Percentiles rank a stretch among this genome's conserved stretches.
Conservation (phyloP, 1,284 basidiomycete species). For the Naganishia sp. region DNA sequence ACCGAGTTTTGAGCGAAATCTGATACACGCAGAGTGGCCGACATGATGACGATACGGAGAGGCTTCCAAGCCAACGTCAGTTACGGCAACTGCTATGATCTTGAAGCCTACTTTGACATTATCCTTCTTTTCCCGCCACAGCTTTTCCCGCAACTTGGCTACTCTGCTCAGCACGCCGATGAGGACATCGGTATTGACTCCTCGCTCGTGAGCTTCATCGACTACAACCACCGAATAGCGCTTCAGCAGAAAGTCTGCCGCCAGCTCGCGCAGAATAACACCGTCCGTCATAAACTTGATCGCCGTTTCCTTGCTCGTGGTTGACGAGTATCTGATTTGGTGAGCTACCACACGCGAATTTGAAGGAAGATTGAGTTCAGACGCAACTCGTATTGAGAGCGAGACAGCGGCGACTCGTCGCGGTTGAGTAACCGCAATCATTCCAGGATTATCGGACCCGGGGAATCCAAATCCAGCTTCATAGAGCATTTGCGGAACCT, state of each 20-base stretch:
- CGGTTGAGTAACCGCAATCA: conserved; percentile 97
- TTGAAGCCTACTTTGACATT: conserved; percentile 60
- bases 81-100: conserved; percentile 13
- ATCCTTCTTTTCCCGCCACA: conserved; percentile 76
- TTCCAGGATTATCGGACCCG: conserved; percentile 88
- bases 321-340: conserved; percentile 96
- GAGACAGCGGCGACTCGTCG: conserved; percentile 96
- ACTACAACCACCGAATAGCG: conserved; percentile 94
- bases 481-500: conserved; percentile 89
- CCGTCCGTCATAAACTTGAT: conserved; percentile 99
- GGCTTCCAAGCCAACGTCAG: conserved; percentile 59
- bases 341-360: conserved; percentile 78
- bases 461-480: conserved; percentile 92
- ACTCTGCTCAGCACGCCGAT: conserved; percentile 94
- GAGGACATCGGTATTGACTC: conserved; percentile 96
- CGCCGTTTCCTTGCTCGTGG: conserved; percentile 79
- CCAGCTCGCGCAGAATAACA: conserved; percentile 88
- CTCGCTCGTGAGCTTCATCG: conserved; percentile 97
- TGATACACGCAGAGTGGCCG: conserved; percentile 88
- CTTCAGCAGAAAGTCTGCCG: conserved; percentile 82
- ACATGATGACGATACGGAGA: conserved; percentile 95
- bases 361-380: conserved; percentile 75
- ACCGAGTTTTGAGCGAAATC: conserved; percentile 88
- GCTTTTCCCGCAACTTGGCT: conserved; percentile 78
- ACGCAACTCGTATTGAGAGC: conserved; percentile 86